Evolutionary conservation across 805 yeast species (phyloP), one percentile per base, ranked within the genome.

Genomic region (Metschnikowia matae): DNA sequence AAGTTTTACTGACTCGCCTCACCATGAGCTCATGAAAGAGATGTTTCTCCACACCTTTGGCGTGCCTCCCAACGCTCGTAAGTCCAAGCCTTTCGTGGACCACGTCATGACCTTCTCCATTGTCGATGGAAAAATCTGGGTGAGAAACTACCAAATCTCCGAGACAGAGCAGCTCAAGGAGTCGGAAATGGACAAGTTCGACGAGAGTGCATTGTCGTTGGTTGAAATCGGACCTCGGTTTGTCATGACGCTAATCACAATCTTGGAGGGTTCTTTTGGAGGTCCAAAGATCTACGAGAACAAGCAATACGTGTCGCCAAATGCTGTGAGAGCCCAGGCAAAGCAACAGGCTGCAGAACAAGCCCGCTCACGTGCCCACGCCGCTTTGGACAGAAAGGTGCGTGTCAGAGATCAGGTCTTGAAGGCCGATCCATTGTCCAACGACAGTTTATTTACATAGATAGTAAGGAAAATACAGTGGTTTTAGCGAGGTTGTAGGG

Each of bases 211-310:
- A 54, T 69, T 88, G 54, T 82, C 89, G 15, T 76, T 94, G 60
- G 87, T 94, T 51, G 99, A 94, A 75, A 89, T 94, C 59, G 99
- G 99, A 3, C 99, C 99, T 47, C 82, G 99, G 68, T 85, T 90
- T 57, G 98, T 94, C 33, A 78, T 94, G 74, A 92, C 98, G 2
- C 84, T 86, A 55, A 91, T 94, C 59, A 84, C 95, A 52, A 83
- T 94, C 48, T 78, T 92, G 56, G 98, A 94, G 74, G 99, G 99
- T 44, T 89, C 97, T 1, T 94, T 94, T 62, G 92, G 97, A 50
- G 99, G 99, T 18, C 97, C 98, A 56, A 89, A 91, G 78, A 90
- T 94, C 57, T 94, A 89, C 71, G 98, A 94, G 65, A 94, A 94
- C 75, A 91, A 89, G 75, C 94, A 92, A 70, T 94, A 88, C 69